These are phyloP conservation scores for Kwoniella newhampshirensis DNA, from an alignment of 768 basidiomycete species.

Conservation along the genomic window DNA sequence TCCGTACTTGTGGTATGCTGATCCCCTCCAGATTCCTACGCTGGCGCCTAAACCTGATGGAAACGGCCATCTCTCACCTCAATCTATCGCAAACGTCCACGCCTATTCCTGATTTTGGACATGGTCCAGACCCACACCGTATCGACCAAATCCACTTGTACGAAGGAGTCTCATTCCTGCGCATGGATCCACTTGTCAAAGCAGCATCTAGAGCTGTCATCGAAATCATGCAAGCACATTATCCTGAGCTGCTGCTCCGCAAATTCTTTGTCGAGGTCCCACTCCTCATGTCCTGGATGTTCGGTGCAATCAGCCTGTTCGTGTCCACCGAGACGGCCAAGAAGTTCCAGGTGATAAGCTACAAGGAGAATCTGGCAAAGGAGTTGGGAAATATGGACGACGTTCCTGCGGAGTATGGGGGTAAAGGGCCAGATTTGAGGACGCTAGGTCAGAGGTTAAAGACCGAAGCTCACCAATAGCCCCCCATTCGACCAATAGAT, in stretches of 20 bases:
- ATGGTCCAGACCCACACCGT: conserved; percentile 22
- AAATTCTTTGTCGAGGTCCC: conserved; percentile 24
- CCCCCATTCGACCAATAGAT: too few species aligned
- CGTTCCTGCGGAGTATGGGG: conserved; percentile 18
- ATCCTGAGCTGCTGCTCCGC: conserved; percentile 25
- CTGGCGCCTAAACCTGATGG: conserved; percentile 27
- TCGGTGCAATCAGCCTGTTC: conserved; percentile 14
- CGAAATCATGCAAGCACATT: conserved; percentile 19
- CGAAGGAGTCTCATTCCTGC: conserved; percentile 19
- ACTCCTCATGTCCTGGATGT: conserved; percentile 18
- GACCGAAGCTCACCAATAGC: too few species aligned
- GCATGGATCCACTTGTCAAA: conserved; percentile 25
- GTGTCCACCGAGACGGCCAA: conserved; percentile 24
- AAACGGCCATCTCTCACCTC: conserved; percentile 12
- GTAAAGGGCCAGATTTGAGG: conserved; percentile 9
- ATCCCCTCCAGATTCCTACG: conserved; percentile 17
- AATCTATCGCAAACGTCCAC: neutral
- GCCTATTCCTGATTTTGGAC: conserved; percentile 21
- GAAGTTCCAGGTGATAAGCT: conserved; percentile 22
- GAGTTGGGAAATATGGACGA: conserved; percentile 3
- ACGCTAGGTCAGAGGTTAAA: conserved; percentile 5
- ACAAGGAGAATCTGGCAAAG: conserved; percentile 10
- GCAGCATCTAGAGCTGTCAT: conserved; percentile 20
- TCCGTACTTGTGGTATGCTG: neutral
- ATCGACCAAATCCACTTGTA: conserved; percentile 29